Evolutionary conservation across 768 basidiomycete genomes (phyloP).

Genomic region (Pisolithus marmoratus): DNA sequence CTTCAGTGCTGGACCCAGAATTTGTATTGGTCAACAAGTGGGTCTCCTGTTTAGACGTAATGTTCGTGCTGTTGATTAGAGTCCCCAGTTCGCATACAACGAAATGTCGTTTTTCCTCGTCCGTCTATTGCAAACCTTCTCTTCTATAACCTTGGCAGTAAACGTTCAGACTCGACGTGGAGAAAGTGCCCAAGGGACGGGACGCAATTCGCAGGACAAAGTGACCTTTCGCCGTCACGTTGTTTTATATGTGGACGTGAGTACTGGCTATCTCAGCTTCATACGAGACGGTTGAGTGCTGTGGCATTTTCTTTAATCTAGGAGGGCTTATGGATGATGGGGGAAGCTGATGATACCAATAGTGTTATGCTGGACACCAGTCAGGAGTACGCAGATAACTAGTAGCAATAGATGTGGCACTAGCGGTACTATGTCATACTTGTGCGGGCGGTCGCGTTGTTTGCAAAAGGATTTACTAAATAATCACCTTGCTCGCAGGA

Average conservation of each 20-base stretch:
- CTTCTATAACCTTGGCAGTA: constrained; percentile 37
- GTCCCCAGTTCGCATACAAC: constrained; percentile 55
- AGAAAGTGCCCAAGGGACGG: constrained; percentile 34
- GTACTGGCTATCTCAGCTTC: constrained; percentile 6
- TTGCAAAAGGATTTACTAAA: no score
- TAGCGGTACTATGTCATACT: no score
- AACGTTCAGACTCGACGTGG: constrained; percentile 41
- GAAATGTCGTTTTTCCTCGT: constrained; percentile 60
- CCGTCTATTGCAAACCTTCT: constrained; percentile 53
- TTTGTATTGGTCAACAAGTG: constrained; percentile 35
- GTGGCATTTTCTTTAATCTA: no score
- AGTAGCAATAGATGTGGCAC: no score
- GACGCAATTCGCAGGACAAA: constrained; percentile 40
- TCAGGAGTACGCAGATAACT: no score
- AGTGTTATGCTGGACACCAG: no score
- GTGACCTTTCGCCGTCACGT: constrained; percentile 43
- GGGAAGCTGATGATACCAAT: no score
- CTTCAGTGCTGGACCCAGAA: constrained; percentile 36
- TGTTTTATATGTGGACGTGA: constrained; percentile 46
- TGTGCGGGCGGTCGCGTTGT: no score
- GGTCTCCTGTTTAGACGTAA: constrained; percentile 17
- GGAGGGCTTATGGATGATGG: no score
- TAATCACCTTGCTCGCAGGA: no score
- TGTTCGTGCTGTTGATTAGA: background rate
- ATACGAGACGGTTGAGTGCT: no score